Evolutionary conservation across 208 protist genomes (phyloP).

Genomic region (Crithidia fasciculata): DNA sequence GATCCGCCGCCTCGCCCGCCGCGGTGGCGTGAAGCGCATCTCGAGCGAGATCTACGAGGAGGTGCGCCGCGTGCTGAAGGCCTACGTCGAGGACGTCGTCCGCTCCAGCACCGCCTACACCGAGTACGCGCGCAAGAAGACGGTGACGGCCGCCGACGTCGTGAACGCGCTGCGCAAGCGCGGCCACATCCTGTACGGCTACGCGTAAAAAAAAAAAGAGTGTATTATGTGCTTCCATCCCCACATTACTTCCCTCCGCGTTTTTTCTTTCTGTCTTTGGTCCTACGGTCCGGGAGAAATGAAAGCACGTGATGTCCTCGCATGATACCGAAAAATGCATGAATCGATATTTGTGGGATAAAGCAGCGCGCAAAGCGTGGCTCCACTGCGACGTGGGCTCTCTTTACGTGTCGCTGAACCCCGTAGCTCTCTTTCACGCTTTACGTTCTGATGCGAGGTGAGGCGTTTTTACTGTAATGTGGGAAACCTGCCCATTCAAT

Average conservation of each 20-base stretch:
- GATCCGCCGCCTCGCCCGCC: constrained; percentile 90
- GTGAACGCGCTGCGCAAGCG: constrained; percentile 90
- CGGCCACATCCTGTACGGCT: constrained; percentile 91
- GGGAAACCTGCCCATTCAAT: too few relatives aligned
- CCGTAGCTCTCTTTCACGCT: too few relatives aligned
- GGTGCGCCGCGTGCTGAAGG: constrained; percentile 81
- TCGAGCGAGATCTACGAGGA: constrained; percentile 71
- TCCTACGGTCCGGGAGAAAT: too few relatives aligned
- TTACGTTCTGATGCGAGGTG: not conserved
- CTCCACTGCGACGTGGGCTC: too few relatives aligned
- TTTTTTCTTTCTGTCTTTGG: too few relatives aligned
- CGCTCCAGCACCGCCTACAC: constrained; percentile 86
- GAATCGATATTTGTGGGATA: too few relatives aligned
- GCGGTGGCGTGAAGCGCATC: constrained; percentile 94
- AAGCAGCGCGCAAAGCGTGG: too few relatives aligned
- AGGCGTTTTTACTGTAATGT: not conserved
- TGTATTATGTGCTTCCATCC: too few relatives aligned
- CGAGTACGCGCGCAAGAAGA: constrained; percentile 85
- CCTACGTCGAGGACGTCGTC: constrained; percentile 83
- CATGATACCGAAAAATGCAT: too few relatives aligned
- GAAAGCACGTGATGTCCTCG: too few relatives aligned
- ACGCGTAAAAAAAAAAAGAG: constrained; percentile 39
- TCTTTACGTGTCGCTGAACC: too few relatives aligned
- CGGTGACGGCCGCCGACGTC: constrained; percentile 84
- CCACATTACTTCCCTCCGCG: too few relatives aligned